Base-by-base conservation (phyloP, 148 eudicot species). In the Nepenthes gracilis region DNA sequence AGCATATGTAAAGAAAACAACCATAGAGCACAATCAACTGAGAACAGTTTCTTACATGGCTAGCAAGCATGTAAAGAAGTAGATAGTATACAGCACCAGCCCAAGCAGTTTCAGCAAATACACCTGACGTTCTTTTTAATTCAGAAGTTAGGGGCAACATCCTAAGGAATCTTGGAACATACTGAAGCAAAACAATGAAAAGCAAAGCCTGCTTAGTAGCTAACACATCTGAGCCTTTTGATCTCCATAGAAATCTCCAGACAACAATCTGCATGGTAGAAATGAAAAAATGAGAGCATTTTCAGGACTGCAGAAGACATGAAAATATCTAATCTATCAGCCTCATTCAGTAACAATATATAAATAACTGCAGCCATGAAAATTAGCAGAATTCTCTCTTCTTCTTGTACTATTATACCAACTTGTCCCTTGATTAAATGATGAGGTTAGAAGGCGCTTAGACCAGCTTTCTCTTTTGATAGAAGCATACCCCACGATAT, bases 71-170 rank as follows among this genome's bases (percentile, higher is more conserved):
- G 89, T 93, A 93, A 66, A 91, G 64, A 48, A 93, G 64, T 76
- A 93, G 73, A 80, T 93, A 93, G 73, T 80, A 83, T 36, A 78
- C 98, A 74, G 96, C 98, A 63, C 98, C 98, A 68, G 91, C 95
- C 98, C 96, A 93, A 43, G 96, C 96, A 63, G 95, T 88, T 75
- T 88, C 95, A 68, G 95, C 95, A 77, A 93, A 82, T 68, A 86
- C 98, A 58, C 98, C 98, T 15, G 96, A 77, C 56, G 98, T 93
- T 69, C 95, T 85, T 82, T 88, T 93, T 68, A 93, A 67, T 74
- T 93, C 90, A 36, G 96, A 84, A 67, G 91, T 84, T 36, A 93
- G 68, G 50, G 96, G 98, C 63, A 78, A 49, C 55, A 93, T 74
- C 62, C 98, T 77, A 56, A 69, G 75, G 69, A 86, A 78, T 63